Percentiles rank a stretch among this genome's conserved stretches.
phyloP scores from a whole-genome alignment of 768 basidiomycete species.

The Suillus ampliporus region DNA sequence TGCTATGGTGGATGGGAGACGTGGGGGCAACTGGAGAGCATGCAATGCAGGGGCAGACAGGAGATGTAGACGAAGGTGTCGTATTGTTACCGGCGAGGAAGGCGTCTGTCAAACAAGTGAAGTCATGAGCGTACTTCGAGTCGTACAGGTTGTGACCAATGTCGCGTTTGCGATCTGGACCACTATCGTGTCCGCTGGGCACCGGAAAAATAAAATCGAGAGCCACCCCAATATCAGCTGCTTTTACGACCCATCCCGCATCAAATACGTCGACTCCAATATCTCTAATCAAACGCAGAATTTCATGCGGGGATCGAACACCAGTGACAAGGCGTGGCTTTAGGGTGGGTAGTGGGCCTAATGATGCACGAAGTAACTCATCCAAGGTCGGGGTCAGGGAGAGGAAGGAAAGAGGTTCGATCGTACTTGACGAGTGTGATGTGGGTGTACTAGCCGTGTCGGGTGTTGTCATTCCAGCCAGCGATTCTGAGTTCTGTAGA shows the following conservation, averaged over 20 bases:
- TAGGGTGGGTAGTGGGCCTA: slow-evolving; percentile 50
- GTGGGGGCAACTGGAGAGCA: slow-evolving; percentile 54
- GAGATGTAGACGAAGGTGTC: slow-evolving; percentile 1
- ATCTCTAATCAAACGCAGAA: slow-evolving; percentile 65
- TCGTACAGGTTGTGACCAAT: slow-evolving; percentile 81
- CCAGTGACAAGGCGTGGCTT: slow-evolving; percentile 73
- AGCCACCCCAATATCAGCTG: slow-evolving; percentile 73
- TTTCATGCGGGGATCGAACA: slow-evolving; percentile 70
- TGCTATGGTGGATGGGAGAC: slow-evolving; percentile 50
- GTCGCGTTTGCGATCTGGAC: slow-evolving; percentile 30
- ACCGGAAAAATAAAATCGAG: slow-evolving; percentile 81
- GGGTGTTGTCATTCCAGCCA: slow-evolving; percentile 19
- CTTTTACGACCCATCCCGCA: slow-evolving; percentile 68
- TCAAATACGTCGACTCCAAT: slow-evolving; percentile 83
- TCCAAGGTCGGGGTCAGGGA: slow-evolving; percentile 24
- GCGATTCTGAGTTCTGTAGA: slow-evolving; percentile 20
- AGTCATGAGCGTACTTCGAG: slow-evolving; percentile 61
- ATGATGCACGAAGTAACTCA: slow-evolving; percentile 63
- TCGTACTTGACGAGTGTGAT: slow-evolving; percentile 9
- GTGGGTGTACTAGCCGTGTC: background rate
- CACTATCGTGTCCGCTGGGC: slow-evolving; percentile 12
- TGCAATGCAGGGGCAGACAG: slow-evolving; percentile 56
- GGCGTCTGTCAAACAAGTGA: slow-evolving; percentile 45
- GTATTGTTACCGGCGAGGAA: slow-evolving; percentile 35
- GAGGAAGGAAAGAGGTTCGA: background rate